phyloP scores from a whole-genome alignment of 345 rosid species.

The Litchi chinensis region DNA sequence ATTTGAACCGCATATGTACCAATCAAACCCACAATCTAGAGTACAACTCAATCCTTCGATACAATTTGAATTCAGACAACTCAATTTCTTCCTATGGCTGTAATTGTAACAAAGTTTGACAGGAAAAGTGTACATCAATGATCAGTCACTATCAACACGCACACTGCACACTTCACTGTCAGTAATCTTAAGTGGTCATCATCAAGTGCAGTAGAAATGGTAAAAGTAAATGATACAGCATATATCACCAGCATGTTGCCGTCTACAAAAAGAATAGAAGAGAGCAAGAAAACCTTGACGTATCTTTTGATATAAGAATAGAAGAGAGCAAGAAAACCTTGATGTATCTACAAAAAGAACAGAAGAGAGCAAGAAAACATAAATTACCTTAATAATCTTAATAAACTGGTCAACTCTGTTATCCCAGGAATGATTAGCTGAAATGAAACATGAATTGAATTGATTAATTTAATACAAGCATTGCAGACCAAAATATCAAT shows the following conservation, averaged over 20 bases:
- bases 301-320: no score
- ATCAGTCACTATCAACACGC: neutral
- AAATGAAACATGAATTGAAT: no score
- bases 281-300: slow-evolving; percentile 38
- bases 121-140: neutral
- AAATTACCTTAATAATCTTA: no score
- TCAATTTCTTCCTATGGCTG: neutral
- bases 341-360: no score
- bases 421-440: no score
- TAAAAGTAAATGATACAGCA: neutral
- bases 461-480: no score
- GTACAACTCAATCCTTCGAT: neutral
- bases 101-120: neutral
- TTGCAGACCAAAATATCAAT: no score
- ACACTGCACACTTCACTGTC: neutral
- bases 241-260: neutral
- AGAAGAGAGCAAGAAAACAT: no score
- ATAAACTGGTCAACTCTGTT: no score
- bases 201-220: neutral
- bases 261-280: neutral
- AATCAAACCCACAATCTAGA: neutral
- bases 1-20: neutral
- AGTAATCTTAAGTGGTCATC: neutral
- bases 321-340: no score
- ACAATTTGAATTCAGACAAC: neutral